Conservation (phyloP, 2,329 filamentous ascomycete species). For the Nectriaceae sp. region DNA sequence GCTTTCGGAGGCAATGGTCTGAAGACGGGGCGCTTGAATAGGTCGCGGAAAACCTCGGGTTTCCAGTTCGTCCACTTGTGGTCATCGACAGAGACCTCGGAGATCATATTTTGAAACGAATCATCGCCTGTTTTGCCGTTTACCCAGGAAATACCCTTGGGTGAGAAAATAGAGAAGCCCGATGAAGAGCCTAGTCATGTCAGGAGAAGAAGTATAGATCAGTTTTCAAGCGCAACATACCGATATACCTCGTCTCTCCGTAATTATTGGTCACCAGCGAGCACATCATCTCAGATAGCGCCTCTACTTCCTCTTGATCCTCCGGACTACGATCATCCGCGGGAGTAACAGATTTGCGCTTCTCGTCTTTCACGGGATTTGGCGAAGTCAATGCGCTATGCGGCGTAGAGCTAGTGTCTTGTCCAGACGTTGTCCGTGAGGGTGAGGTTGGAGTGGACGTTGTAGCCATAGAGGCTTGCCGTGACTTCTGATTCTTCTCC, state of each 20-base stretch:
- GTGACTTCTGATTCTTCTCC: conserved; percentile 56
- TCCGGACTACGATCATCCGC: conserved; percentile 26
- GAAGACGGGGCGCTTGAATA: conserved; percentile 85
- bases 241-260: conserved; percentile 94
- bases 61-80: conserved; percentile 98
- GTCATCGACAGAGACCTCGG: conserved; percentile 85
- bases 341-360: conserved; percentile 29
- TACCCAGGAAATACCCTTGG: conserved; percentile 97
- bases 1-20: conserved; percentile 79
- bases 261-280: conserved; percentile 93
- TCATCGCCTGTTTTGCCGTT: conserved; percentile 96
- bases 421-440: conserved; percentile 46
- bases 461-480: conserved; percentile 48
- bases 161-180: conserved; percentile 97
- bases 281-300: conserved; percentile 97
- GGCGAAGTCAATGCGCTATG: conserved; percentile 59
- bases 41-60: conserved; percentile 91
- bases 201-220: conserved; percentile 17
- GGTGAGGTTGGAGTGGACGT: conserved; percentile 55
- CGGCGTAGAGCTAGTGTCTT: conserved; percentile 48
- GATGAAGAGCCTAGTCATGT: conserved; percentile 80
- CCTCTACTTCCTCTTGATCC: conserved; percentile 70
- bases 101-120: conserved; percentile 94
- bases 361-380: conserved; percentile 40
- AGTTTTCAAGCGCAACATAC: conserved; percentile 46